Percentiles rank a stretch among this genome's conserved stretches.
These are phyloP conservation scores for Prunus davidiana DNA, from an alignment of 306 rosid species.

Conservation along the genomic window DNA sequence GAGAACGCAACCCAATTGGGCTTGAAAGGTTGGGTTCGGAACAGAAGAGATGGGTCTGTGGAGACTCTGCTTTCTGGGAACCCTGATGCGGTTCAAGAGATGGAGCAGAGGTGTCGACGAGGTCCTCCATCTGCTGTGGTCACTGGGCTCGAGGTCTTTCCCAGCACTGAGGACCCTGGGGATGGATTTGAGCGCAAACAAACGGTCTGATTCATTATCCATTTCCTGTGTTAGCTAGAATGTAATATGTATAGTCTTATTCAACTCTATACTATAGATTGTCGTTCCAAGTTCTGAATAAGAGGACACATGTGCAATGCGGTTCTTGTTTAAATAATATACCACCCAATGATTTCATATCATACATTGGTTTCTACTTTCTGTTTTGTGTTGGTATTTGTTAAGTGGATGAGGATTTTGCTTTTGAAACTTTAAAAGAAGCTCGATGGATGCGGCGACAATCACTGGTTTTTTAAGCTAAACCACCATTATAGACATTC, in stretches of 20 bases:
- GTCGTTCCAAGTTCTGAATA: background rate
- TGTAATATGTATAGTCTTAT: background rate
- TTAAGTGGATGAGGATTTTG: background rate
- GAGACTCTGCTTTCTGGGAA: constrained; percentile 52
- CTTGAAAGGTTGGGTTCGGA: constrained; percentile 53
- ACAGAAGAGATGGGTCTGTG: constrained; percentile 56
- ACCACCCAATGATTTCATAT: background rate
- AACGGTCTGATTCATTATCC: constrained; percentile 46
- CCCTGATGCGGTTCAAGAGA: constrained; percentile 46
- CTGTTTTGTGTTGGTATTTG: background rate
- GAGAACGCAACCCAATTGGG: constrained; percentile 48
- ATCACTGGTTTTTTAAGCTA: background rate
- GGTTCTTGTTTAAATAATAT: background rate
- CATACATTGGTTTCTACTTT: background rate
- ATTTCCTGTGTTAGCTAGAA: background rate
- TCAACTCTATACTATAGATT: background rate
- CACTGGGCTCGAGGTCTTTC: constrained; percentile 65
- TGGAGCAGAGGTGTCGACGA: constrained; percentile 86
- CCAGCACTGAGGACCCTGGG: constrained; percentile 57
- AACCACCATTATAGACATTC: background rate
- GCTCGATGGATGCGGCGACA: background rate
- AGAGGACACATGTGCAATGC: background rate
- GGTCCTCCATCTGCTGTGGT: constrained; percentile 74
- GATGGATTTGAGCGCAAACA: constrained; percentile 54
- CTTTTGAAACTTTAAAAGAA: background rate